These are phyloP conservation scores for Porcisia deanei DNA, from an alignment of 208 protist genomes.

Conservation along the genomic window DNA sequence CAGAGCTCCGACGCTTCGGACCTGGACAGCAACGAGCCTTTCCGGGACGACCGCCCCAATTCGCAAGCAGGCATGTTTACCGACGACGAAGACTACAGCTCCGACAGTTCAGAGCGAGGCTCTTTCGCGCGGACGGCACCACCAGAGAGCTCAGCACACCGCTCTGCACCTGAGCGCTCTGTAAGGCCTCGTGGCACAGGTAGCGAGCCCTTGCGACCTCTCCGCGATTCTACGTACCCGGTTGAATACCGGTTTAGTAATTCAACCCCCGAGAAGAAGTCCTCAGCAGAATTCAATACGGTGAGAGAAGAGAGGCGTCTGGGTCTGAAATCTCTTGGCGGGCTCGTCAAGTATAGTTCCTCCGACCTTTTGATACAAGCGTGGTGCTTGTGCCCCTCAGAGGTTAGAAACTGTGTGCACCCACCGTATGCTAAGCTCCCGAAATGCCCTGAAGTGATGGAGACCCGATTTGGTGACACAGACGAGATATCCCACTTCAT, in stretches of 20 bases:
- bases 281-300: slow-evolving; percentile 12
- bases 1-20: slow-evolving; percentile 12
- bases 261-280: slow-evolving; percentile 6
- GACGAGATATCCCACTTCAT: slow-evolving; percentile 42
- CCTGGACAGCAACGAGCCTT: slow-evolving; percentile 9
- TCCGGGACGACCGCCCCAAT: slow-evolving; percentile 3
- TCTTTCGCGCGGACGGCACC: neutral
- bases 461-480: slow-evolving; percentile 31
- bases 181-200: slow-evolving; percentile 4
- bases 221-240: slow-evolving; percentile 27
- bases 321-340: slow-evolving; percentile 32
- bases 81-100: slow-evolving; percentile 37
- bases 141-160: slow-evolving; percentile 14
- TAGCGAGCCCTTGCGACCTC: slow-evolving; percentile 18
- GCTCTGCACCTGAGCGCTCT: neutral
- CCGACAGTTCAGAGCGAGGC: slow-evolving; percentile 33
- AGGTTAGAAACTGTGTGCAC: slow-evolving; percentile 29
- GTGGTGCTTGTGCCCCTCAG: slow-evolving; percentile 30
- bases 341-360: slow-evolving; percentile 39
- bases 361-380: slow-evolving; percentile 27
- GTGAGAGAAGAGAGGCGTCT: slow-evolving; percentile 29
- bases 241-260: slow-evolving; percentile 33
- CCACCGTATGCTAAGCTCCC: slow-evolving; percentile 34
- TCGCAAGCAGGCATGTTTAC: slow-evolving; percentile 13
- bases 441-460: slow-evolving; percentile 36